A percentile compares a stretch with the other conserved stretches of the same genome.
Evolutionary conservation across 352 stramenopile species (phyloP).

Genomic region (Phytophthora aleatoria): DNA sequence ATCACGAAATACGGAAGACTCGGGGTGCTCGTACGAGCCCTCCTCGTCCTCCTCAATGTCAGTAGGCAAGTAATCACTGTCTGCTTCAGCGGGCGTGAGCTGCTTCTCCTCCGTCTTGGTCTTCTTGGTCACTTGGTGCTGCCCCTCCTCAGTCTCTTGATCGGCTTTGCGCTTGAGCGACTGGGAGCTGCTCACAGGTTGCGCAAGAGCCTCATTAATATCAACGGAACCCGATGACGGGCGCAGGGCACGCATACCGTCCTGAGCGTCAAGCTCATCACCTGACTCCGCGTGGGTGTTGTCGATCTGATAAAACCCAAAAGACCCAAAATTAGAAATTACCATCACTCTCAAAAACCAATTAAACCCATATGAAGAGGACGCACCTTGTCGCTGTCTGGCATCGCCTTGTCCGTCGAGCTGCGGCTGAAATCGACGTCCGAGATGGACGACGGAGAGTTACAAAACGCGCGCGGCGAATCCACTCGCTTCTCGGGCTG

Average conservation of each 20-base stretch:
- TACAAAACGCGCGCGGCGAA: conserved; percentile 43
- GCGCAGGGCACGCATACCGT: conserved; percentile 43
- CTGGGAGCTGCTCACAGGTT: conserved; percentile 62
- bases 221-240: conserved; percentile 43
- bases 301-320: conserved; percentile 14
- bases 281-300: conserved; percentile 26
- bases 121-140: conserved; percentile 38
- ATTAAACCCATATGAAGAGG: conserved; percentile 3
- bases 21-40: background rate
- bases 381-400: conserved; percentile 43
- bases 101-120: conserved; percentile 25
- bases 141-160: conserved; percentile 33
- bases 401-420: conserved; percentile 6
- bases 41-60: conserved; percentile 39
- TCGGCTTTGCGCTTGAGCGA: conserved; percentile 69
- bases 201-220: conserved; percentile 82
- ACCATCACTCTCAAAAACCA: background rate
- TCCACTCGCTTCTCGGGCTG: conserved; percentile 41
- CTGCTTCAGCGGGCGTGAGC: conserved; percentile 31
- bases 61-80: conserved; percentile 49
- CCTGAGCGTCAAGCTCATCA: conserved; percentile 40
- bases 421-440: conserved; percentile 49
- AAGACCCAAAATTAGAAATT: conserved; percentile 3
- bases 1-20: conserved; percentile 23
- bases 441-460: conserved; percentile 70